Evolutionary conservation across 371 early-diverging fungal genomes (phyloP), one percentile per base, ranked within the genome.

Genomic region (Mucor sp.): DNA sequence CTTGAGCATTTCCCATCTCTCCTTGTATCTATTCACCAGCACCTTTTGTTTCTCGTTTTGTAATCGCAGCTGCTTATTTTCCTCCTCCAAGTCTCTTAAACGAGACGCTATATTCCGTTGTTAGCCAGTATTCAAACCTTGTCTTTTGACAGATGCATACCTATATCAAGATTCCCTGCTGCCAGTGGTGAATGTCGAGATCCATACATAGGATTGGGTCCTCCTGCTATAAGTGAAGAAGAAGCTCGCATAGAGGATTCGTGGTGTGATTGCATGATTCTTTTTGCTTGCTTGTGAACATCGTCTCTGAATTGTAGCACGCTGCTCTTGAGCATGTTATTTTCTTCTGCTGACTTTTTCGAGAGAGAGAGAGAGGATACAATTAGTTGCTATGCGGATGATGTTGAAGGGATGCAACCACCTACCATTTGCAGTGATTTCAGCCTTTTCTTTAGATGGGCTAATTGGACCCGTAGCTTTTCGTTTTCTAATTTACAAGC

Each of bases 1-100:
- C 67, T 95, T 95, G 25, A 95, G 78, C 64, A 90, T 93, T 37
- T 94, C 93, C 96, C 96, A 96, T 33, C 94, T 85, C 50, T 93
- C 93, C 56, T 88, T 89, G 70, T 95, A 94, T 77, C 91, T 93
- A 55, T 78, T 80, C 69, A 93, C 85, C 4, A 87, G 68, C 1
- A 73, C 71, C 44, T 80, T 83, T 65, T 85, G 85, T 59, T 81
- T 79, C 23, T 87, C 86, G 37, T 84, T 80, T 47, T 89, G 88
- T 6, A 81, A 60, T 25, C 72, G 70, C 17, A 87, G 62, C 12
- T 72, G 65, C 28, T 77, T 67, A 17, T 91, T 78, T 67, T 93
- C 91, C n/a, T 83, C 83, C 64, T 90, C 90, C 50, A 90, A 70
- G 15, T 87, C 84, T 69, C 72, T 76, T 19, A 84, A 65, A 4